Base-by-base conservation (phyloP, 352 stramenopile species). In the Pythium dissimile region DNA sequence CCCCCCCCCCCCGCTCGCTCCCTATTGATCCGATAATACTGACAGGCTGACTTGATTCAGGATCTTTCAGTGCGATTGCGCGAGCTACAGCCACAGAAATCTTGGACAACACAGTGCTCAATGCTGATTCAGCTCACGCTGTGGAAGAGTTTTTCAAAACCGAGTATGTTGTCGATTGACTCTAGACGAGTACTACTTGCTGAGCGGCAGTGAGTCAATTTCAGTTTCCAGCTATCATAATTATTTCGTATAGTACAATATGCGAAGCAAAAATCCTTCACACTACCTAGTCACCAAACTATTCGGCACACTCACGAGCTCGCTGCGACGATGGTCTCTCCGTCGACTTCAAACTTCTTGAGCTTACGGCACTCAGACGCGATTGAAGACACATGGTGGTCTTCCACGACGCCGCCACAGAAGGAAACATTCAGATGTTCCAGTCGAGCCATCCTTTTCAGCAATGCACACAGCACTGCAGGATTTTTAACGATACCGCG, bases 91-190 rank as follows among this genome's bases (percentile, higher is more conserved):
- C 75, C 1, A 56, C 72, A 0, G 69, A 88, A 5, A 74, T 91
- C 11, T 46, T 91, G 3, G 81, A 91, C 39, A 59, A 60, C 41
- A 89, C 78, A 5, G 81, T 91, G 28, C 62, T 91, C 13, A 85
- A 75, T 26, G 72, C 76, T 26, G 68, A 74, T 0, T 70, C 73
- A 37, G 81, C 78, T 9, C 66, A 80, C 18, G 76, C 76, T 12
- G 80, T 91, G 12, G 78, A 88, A 49, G 77, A 88, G 39, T 91
- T 89, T 49, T 91, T 91, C 45, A 70, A 64, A 38, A 70, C 66
- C 1, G 81, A 91, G 58, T 91, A 89, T 56, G 73, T 64, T 4
- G 62, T 88, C 12, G 80, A 90, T 27, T 76, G 62, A 59, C 1
- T 20, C 13, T 5, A 30, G 21, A 34, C 5, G 15, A 23, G 5